These are phyloP conservation scores for Metschnikowia peoriensis DNA, from an alignment of 805 yeast genomes.

Conservation along the genomic window DNA sequence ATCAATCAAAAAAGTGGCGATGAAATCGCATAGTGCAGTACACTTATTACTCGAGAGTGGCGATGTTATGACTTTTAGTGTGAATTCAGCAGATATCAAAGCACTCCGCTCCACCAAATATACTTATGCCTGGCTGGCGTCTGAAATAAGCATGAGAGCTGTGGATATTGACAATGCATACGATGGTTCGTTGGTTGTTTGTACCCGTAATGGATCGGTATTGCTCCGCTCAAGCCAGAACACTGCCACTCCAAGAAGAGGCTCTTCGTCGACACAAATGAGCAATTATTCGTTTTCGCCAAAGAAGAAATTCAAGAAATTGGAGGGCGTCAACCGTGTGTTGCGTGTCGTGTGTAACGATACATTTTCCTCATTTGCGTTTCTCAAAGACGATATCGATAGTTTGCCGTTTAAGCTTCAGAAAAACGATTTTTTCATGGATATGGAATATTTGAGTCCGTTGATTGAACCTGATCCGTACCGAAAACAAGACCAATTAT, in stretches of 20 bases:
- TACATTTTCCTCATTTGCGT: conserved; percentile 61
- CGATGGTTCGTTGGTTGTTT: conserved; percentile 67
- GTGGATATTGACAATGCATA: conserved; percentile 64
- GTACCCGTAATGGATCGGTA: conserved; percentile 68
- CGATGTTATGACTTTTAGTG: conserved; percentile 44
- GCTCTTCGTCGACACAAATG: conserved; percentile 28
- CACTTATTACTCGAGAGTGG: conserved; percentile 60
- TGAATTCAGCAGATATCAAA: conserved; percentile 24
- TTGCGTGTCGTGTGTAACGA: conserved; percentile 65
- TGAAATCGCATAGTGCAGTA: conserved; percentile 41
- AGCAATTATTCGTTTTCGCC: conserved; percentile 21
- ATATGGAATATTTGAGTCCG: conserved; percentile 56
- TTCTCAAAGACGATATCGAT: conserved; percentile 62
- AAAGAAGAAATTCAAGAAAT: conserved; percentile 50
- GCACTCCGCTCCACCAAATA: conserved; percentile 44
- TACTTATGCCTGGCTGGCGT: conserved; percentile 59
- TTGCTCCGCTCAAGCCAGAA: conserved; percentile 39
- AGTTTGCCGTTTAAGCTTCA: conserved; percentile 54
- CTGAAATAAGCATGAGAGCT: conserved; percentile 53
- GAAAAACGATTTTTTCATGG: conserved; percentile 47
- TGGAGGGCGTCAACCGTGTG: conserved; percentile 56
- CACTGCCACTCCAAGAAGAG: conserved; percentile 22
- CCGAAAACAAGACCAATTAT: conserved; percentile 43
- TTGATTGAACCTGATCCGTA: conserved; percentile 29
- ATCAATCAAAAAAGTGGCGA: conserved; percentile 29